These are phyloP conservation scores for Penicillium soppii DNA, from an alignment of 495 filamentous ascomycete genomes.

Conservation along the genomic window DNA sequence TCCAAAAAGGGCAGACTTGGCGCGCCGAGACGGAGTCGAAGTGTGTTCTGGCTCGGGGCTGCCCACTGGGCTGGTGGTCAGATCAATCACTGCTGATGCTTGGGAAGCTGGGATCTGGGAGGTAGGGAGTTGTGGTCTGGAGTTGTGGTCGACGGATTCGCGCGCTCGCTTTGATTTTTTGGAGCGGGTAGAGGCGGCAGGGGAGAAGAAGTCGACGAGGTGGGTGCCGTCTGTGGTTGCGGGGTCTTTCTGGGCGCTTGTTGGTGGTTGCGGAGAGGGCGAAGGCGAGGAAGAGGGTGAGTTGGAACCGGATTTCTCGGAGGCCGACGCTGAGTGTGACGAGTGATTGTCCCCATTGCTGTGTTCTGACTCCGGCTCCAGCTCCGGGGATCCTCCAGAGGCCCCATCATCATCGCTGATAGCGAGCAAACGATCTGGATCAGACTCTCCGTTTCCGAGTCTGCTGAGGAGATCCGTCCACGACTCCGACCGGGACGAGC, in stretches of 20 bases:
- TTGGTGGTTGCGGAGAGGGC: slow-evolving; percentile 13
- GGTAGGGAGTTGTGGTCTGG: background rate
- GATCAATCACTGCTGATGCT: slow-evolving; percentile 37
- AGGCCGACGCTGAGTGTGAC: too few species aligned
- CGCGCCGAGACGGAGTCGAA: background rate
- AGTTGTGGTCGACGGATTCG: background rate
- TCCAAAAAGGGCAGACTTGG: slow-evolving; percentile 28
- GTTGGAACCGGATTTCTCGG: too few species aligned
- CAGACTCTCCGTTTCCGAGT: slow-evolving; percentile 16
- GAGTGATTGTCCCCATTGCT: slow-evolving; percentile 9
- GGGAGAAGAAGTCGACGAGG: slow-evolving; percentile 3
- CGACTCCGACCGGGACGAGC: background rate
- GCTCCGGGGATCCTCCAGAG: too few species aligned
- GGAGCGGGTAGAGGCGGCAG: slow-evolving; percentile 12
- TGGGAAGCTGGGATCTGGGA: slow-evolving; percentile 22
- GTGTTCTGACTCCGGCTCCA: too few species aligned
- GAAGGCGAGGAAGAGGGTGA: slow-evolving; percentile 10
- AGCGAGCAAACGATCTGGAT: background rate
- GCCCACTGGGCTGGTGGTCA: slow-evolving; percentile 42
- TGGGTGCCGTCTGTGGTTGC: slow-evolving; percentile 1
- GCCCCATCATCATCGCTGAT: background rate
- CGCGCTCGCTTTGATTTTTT: background rate
- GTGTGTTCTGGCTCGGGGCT: slow-evolving; percentile 24
- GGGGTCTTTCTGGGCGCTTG: slow-evolving; percentile 12
- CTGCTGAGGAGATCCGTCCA: slow-evolving; percentile 8